Conservation (phyloP, 495 filamentous ascomycete species). For the Xylaria cubensis region DNA sequence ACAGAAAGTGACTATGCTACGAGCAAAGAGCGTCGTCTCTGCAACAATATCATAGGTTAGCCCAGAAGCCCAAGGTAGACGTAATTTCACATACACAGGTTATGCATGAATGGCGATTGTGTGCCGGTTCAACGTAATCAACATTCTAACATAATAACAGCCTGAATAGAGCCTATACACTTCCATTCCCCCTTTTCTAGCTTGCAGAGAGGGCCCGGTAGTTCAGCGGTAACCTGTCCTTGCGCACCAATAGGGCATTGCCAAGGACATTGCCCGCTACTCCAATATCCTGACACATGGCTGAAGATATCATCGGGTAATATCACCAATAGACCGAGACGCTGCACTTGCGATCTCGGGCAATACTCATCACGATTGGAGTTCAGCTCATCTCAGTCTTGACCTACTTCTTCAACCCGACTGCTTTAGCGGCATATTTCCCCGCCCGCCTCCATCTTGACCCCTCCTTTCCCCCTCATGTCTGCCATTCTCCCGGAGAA, state of each 20-base stretch:
- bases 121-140: constrained; percentile 6
- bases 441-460: constrained; percentile 18
- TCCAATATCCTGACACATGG: neutral
- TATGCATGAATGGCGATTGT: neutral
- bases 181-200: neutral
- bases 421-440: constrained; percentile 2
- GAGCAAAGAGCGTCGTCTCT: neutral
- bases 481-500: constrained; percentile 14
- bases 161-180: constrained; percentile 11
- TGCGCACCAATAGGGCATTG: constrained; percentile 8
- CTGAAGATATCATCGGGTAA: constrained; percentile 3
- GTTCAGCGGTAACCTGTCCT: neutral
- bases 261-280: constrained; percentile 6
- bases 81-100: neutral
- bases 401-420: neutral
- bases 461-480: constrained; percentile 9
- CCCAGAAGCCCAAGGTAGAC: neutral
- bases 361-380: neutral
- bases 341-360: constrained; percentile 16
- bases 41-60: neutral
- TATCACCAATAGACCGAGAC: constrained; percentile 5
- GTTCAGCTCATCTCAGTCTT: neutral
- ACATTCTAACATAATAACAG: constrained; percentile 12
- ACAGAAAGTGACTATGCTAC: neutral
- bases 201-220: constrained; percentile 15